Base-by-base conservation (phyloP, 164 flowering plant genomes). In the Taxillus chinensis region DNA sequence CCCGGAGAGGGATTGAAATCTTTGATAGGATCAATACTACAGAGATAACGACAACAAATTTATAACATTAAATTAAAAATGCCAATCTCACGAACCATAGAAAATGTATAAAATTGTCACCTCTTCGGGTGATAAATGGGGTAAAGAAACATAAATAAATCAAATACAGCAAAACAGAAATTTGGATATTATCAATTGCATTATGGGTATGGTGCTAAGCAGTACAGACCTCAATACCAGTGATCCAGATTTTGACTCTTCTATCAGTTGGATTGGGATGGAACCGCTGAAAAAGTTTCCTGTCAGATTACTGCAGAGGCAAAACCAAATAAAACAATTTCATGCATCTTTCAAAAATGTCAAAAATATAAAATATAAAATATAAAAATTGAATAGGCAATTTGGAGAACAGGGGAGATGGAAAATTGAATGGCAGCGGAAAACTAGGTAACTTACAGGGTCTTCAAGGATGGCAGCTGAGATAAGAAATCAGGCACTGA, bases 401-500 rank as follows among this genome's bases (percentile, higher is more conserved):
- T 27, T 27, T 27, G 27, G 27, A 27, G 27, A 27, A 27, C 2
- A 27, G 27, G 27, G 27, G 27, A 27, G 27, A 27, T 27, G 27
- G 27, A 2, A 27, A 27, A 27, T 27, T 27, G 27, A 27, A 27
- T 27, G 27, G 27, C 27, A 27, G 27, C 27, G 27, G 27, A 27
- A 27, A 48, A 7, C 12, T 14, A 48, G 4, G 27, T 51, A 51
- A 68, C 78, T 75, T 71, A 71, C 78, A 75, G 50, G 39, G 52
- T 2, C 51, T 53, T 69, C 52, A 75, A 41, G n/a, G 54, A 66
- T 8, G 12, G 17, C 16, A 75, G 58, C 39, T 66, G 54, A 4
- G 40, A 27, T 45, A 75, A 59, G 59, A 75, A 75, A 16, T 66
- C 73, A 10, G 78, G 78, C 12, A 71, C 59, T 5, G 65, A 0